phyloP scores from a whole-genome alignment of 2,329 filamentous ascomycete genomes.

The Nothomitra cinnamomea region DNA sequence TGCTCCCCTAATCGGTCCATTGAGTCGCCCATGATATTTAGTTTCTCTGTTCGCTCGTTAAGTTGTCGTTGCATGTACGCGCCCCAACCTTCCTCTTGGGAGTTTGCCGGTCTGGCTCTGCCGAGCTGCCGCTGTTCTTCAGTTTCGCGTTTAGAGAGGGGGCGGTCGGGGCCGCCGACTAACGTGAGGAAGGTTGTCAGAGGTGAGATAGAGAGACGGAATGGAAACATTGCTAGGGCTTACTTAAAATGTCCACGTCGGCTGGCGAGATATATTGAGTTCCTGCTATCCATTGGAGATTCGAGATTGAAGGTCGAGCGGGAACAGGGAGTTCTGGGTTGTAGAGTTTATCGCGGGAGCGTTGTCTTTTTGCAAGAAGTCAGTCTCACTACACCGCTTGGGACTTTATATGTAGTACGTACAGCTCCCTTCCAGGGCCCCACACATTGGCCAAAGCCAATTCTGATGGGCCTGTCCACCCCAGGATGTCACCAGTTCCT shows the following conservation, averaged over 20 bases:
- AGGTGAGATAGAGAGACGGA: neutral
- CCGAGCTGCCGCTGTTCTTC: conserved; percentile 39
- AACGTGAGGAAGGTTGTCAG: neutral
- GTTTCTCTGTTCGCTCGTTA: conserved; percentile 76
- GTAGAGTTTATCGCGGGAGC: conserved; percentile 52
- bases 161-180: conserved; percentile 73
- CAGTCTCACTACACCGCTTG: neutral
- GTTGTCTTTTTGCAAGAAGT: conserved; percentile 24
- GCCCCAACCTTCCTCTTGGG: conserved; percentile 46
- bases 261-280: conserved; percentile 78
- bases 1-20: conserved; percentile 71
- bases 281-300: conserved; percentile 89
- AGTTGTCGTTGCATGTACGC: conserved; percentile 76
- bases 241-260: conserved; percentile 72
- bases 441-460: conserved; percentile 70
- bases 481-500: conserved; percentile 63
- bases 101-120: conserved; percentile 4
- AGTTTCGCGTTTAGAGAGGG: conserved; percentile 75
- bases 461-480: conserved; percentile 79
- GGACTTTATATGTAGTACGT: conserved; percentile 20
- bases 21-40: conserved; percentile 65
- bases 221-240: conserved; percentile 10
- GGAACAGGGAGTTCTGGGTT: conserved; percentile 57
- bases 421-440: conserved; percentile 52
- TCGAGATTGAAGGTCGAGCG: conserved; percentile 79